These are phyloP conservation scores for Fusarium marasasianum DNA, from an alignment of 2,329 filamentous ascomycete species.

Conservation along the genomic window DNA sequence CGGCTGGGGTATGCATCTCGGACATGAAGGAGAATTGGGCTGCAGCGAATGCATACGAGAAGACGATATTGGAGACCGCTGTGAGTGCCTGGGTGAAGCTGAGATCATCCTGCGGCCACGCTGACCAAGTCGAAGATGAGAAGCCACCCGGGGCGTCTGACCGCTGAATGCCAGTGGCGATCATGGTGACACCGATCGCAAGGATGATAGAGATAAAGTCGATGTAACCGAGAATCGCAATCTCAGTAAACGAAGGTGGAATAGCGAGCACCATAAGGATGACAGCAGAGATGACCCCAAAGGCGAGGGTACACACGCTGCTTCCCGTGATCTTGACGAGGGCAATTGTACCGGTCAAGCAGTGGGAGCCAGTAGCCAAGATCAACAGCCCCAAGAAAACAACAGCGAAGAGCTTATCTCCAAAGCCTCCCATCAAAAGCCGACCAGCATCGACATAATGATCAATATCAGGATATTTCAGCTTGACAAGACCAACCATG, in stretches of 20 bases:
- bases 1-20: constrained; percentile 59
- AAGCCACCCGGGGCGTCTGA: constrained; percentile 44
- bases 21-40: constrained; percentile 63
- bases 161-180: constrained; percentile 66
- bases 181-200: constrained; percentile 73
- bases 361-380: constrained; percentile 76
- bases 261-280: constrained; percentile 57
- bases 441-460: constrained; percentile 74
- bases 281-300: constrained; percentile 57
- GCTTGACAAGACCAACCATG: constrained; percentile 58
- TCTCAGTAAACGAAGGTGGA: constrained; percentile 58
- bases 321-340: constrained; percentile 71
- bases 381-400: constrained; percentile 71
- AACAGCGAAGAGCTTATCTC: constrained; percentile 64
- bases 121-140: constrained; percentile 51
- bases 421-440: constrained; percentile 67
- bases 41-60: constrained; percentile 69
- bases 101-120: constrained; percentile 55
- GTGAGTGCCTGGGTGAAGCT: constrained; percentile 66
- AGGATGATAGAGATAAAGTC: constrained; percentile 70
- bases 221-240: constrained; percentile 60
- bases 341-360: constrained; percentile 75
- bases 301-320: constrained; percentile 57
- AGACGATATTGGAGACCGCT: constrained; percentile 72
- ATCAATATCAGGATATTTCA: constrained; percentile 64